Base-by-base conservation (phyloP, 208 protist species). In the Wallacemonas rigidus region DNA sequence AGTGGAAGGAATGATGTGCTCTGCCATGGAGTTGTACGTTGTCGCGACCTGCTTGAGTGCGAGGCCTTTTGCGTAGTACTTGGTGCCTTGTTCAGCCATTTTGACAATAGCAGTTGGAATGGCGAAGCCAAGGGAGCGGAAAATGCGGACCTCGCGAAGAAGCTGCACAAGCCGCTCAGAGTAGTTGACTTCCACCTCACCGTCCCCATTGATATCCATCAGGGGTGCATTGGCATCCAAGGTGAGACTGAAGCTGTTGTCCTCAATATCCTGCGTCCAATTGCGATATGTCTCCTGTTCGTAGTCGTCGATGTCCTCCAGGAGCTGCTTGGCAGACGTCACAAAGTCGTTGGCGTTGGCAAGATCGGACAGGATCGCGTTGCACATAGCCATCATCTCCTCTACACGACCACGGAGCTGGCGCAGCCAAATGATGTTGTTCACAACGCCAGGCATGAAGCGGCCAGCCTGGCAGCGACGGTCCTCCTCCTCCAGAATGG, bases 41-140 rank as follows among this genome's bases (percentile, higher is more conserved):
- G 90, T 95, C 9, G 95, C 95, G 35, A 98, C 92, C 69, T 97
- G 91, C 83, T 97, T 97, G 62, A 98, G 78, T 2, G 85, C 84
- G 9, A 97, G 81, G 45, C 90, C 95, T 75, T 90, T 95, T 8
- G 80, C 74, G 74, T 95, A 92, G 72, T 96, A 97, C 62, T 91
- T 83, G 17, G 80, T 63, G 4, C 92, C 95, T 57, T 94, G 83
- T 71, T 95, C 84, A 8, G 88, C 82, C 35, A 97, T 87, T 5
- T 78, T 74, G 12, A 71, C 63, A 56, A 97, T 87, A 4, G 72
- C 71, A 40, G 45, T 38, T 5, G 90, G 91, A 14, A 98, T 79
- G 63, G 71, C 69, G 76, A 92, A 93, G 11, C 91, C 90, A 14
- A 98, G 72, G 45, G 92, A 72, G 47, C 69, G 41, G 58, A 98